Percentiles rank a stretch among this genome's conserved stretches.
Evolutionary conservation across 2,329 filamentous ascomycete genomes (phyloP).

Genomic region (Penicillium freii): DNA sequence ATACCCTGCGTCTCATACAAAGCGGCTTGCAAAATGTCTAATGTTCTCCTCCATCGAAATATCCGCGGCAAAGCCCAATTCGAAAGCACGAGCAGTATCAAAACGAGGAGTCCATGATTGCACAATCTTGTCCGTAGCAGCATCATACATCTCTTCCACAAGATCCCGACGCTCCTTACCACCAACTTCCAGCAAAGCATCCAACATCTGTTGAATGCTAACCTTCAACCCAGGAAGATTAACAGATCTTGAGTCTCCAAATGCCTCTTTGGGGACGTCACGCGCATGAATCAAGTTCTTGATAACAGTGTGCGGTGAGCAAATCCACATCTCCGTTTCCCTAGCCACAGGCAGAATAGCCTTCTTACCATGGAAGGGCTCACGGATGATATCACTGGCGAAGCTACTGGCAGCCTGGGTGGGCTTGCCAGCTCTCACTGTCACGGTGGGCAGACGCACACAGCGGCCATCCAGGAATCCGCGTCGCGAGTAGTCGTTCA

Average conservation of each 20-base stretch:
- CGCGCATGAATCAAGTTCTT: constrained; percentile 55
- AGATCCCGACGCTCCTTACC: constrained; percentile 55
- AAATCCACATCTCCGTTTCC: constrained; percentile 58
- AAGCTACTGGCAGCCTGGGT: constrained; percentile 54
- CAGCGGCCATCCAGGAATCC: constrained; percentile 49
- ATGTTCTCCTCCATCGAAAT: constrained; percentile 44
- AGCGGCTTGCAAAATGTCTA: constrained; percentile 36
- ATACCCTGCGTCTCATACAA: constrained; percentile 25
- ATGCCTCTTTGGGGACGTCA: constrained; percentile 50
- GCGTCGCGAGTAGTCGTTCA: constrained; percentile 54
- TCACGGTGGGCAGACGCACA: constrained; percentile 52
- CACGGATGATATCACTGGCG: constrained; percentile 54
- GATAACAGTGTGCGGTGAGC: constrained; percentile 54
- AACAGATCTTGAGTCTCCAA: constrained; percentile 54
- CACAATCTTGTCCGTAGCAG: constrained; percentile 56
- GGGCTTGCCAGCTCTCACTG: constrained; percentile 51
- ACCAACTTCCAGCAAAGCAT: constrained; percentile 56
- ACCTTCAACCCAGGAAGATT: constrained; percentile 57
- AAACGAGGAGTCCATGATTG: constrained; percentile 61
- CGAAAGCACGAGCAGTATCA: constrained; percentile 53
- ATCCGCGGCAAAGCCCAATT: constrained; percentile 48
- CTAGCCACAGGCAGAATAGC: constrained; percentile 52
- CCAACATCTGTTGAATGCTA: constrained; percentile 60
- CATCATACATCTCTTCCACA: constrained; percentile 56
- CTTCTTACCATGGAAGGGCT: constrained; percentile 52